Evolutionary conservation across 345 rosid species (phyloP), one percentile per base, ranked within the genome.

Genomic region (Carallia pectinifolia): DNA sequence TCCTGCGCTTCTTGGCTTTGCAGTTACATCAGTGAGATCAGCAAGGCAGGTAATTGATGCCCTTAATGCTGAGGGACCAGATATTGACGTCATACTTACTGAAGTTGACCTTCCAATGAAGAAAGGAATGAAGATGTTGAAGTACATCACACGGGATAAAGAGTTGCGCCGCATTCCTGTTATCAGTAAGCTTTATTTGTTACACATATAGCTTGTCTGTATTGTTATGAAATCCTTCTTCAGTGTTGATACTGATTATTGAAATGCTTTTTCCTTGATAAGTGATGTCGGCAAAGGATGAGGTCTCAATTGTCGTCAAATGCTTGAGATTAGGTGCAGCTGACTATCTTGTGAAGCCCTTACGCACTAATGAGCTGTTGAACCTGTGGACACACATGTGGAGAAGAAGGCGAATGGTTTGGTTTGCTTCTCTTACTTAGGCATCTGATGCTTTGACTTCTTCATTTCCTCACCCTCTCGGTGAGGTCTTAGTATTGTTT

Each of bases 31-130:
- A 2, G 99, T 92, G 76, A 87, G 80, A 73, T 90, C 99, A 47
- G 93, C 97, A 64, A 90, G 99, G 76, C 97, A 95, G 73, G 97
- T 95, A 69, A 89, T 95, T 76, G 95, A 90, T 85, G 96, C 97
- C 66, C 75, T 95, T 68, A 95, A 92, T 80, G 99, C 97, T 6
- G 97, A 95, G 78, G 99, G 97, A 58, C 85, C 96, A 74, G 94
- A 90, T 69, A 91, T 95, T 59, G 99, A 95, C 85, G 85, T 95
- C 40, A 90, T 95, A 71, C 93, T 95, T 62, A 86, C 99, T 30
- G 99, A 95, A 81, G 93, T 95, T 72, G 96, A 95, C 85, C 91
- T 95, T 68, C 99, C 97, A 70, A 87, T 92, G 96, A 77, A 80
- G 56, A 95, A 95, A 79, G 99, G 99, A 84, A 82, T 89, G 90